These are phyloP conservation scores for Ophiostoma piceae DNA, from an alignment of 2,329 filamentous ascomycete species.

Conservation along the genomic window DNA sequence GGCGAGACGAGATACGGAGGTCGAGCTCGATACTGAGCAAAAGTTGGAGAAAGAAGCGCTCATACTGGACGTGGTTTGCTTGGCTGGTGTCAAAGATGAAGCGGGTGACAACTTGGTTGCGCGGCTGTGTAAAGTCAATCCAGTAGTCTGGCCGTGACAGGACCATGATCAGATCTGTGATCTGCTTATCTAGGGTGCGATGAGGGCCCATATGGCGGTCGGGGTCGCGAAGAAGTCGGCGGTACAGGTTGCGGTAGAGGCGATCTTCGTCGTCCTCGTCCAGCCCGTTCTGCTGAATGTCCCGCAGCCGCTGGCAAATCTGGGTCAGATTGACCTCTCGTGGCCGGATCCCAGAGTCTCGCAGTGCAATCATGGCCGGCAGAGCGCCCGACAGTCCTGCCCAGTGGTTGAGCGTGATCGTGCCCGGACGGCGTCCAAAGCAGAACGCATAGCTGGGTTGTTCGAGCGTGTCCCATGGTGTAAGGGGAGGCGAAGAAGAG, in stretches of 20 bases:
- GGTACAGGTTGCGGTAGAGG: slow-evolving; percentile 61
- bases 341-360: slow-evolving; percentile 54
- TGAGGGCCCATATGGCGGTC: slow-evolving; percentile 58
- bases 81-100: slow-evolving; percentile 61
- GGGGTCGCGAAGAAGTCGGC: slow-evolving; percentile 61
- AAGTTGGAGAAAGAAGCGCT: slow-evolving; percentile 70
- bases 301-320: slow-evolving; percentile 55
- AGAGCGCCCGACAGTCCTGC: slow-evolving; percentile 53
- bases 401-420: slow-evolving; percentile 67
- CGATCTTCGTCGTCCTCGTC: slow-evolving; percentile 54
- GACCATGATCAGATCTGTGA: slow-evolving; percentile 64
- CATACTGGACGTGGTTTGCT: slow-evolving; percentile 53
- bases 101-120: slow-evolving; percentile 67
- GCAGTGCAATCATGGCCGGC: slow-evolving; percentile 52
- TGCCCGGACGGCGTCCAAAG: slow-evolving; percentile 62
- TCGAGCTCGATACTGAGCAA: slow-evolving; percentile 68
- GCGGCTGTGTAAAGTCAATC: slow-evolving; percentile 66
- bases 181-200: slow-evolving; percentile 63
- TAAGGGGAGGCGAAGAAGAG: slow-evolving; percentile 39
- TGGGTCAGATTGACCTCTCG: slow-evolving; percentile 54
- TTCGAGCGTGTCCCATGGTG: slow-evolving; percentile 67
- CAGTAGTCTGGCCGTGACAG: slow-evolving; percentile 60
- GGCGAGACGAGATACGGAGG: slow-evolving; percentile 59
- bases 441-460: slow-evolving; percentile 67
- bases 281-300: slow-evolving; percentile 49